A percentile compares a stretch with the other conserved stretches of the same genome.
These are phyloP conservation scores for Ascoidea asiatica DNA, from an alignment of 805 yeast species.

Conservation along the genomic window DNA sequence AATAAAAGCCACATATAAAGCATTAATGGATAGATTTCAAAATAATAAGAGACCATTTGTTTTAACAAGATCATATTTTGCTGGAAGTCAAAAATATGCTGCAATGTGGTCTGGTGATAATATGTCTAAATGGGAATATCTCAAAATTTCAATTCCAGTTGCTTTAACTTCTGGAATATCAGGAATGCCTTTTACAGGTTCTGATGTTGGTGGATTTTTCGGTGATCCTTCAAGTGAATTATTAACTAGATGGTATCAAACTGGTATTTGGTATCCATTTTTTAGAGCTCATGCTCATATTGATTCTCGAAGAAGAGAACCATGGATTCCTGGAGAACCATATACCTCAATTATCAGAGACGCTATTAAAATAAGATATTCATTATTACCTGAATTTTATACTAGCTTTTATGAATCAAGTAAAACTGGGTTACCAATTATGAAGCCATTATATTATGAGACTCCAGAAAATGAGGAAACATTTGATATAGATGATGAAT, in stretches of 20 bases:
- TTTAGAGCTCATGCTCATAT: conserved; percentile 96
- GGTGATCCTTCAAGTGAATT: conserved; percentile 79
- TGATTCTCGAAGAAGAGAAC: conserved; percentile 86
- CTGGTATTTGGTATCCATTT: conserved; percentile 93
- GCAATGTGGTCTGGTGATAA: conserved; percentile 99
- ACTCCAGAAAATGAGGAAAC: conserved; percentile 30
- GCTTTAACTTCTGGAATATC: conserved; percentile 64
- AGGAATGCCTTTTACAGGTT: conserved; percentile 89
- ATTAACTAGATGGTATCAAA: conserved; percentile 86
- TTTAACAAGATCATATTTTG: conserved; percentile 71
- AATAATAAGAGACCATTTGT: conserved; percentile 64
- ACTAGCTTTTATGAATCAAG: conserved; percentile 63
- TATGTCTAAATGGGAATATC: conserved; percentile 82
- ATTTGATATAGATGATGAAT: conserved; percentile 67
- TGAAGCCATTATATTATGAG: conserved; percentile 55
- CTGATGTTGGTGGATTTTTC: conserved; percentile 95
- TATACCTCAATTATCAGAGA: conserved; percentile 52
- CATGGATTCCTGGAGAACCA: conserved; percentile 75
- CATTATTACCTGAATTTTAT: conserved; percentile 65
- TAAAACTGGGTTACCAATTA: conserved; percentile 49
- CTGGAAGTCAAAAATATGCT: conserved; percentile 85
- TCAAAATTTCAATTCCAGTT: conserved; percentile 77
- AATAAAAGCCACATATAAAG: conserved; percentile 67
- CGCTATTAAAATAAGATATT: conserved; percentile 62
- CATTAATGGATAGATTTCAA: conserved; percentile 38